Evolutionary conservation across 2,329 filamentous ascomycete genomes (phyloP), one percentile per base, ranked within the genome.

Genomic region (Orbilia ellipsospora): DNA sequence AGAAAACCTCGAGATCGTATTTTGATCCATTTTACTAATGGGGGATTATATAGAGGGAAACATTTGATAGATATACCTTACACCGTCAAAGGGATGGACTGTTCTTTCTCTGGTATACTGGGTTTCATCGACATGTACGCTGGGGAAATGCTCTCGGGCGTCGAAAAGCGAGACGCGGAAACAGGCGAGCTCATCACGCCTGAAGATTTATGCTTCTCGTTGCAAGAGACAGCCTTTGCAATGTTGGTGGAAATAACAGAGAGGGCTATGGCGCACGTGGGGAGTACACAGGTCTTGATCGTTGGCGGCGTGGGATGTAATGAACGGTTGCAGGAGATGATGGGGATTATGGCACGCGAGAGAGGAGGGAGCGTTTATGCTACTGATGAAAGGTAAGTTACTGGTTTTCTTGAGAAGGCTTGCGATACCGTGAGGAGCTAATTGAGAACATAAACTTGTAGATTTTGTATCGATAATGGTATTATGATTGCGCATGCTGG

Each of bases 401-500:
- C 13, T 4, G 1, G 1, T 3, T 31, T 50, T 50, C 55, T 13
- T 28, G 31, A 44, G 16, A 36, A 2, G 23, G 18, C 7, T n/a
- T 60, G 23, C 12, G 40, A 18, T 12, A 56, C 42, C 28, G n/a
- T 12, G 42, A 48, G 5, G n/a, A 18, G 20, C 26, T 59, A 20
- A 26, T 51, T 10, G 40, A 16, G 1, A n/a, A 13, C 42, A 4
- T 40, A 23, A 15, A 55, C 10, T 62, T 15, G n/a, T 28, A 72
- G 67, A 54, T 99, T 97, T 82, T 99, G 95, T 82, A 99, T 99
- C 79, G 95, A 99, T 83, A 99, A 99, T 80, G 95, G 95, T 57
- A 98, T 99, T 81, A 99, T 99, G 95, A 99, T 99, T 84, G 95
- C 95, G 0, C 94, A 99, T 82, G 95, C 95, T 1, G 95, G 95